These are phyloP conservation scores for Daldinia bambusicola DNA, from an alignment of 495 filamentous ascomycete species.

Conservation along the genomic window DNA sequence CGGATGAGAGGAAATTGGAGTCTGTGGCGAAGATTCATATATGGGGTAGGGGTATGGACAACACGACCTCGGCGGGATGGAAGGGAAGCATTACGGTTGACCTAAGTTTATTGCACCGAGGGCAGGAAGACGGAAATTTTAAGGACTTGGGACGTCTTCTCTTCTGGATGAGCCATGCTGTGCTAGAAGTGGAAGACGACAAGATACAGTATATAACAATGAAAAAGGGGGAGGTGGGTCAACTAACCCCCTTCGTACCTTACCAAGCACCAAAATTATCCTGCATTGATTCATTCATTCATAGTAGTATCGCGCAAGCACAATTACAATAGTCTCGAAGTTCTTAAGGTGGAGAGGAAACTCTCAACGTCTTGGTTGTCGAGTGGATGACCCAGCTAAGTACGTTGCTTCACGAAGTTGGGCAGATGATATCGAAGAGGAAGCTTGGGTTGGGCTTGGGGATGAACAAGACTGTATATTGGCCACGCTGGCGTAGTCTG, in stretches of 20 bases:
- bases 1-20: slow-evolving; percentile 10
- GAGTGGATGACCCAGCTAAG: slow-evolving; percentile 20
- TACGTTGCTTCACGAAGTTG: slow-evolving; percentile 21
- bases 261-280: slow-evolving; percentile 7
- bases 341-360: slow-evolving; percentile 27
- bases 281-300: slow-evolving; percentile 19
- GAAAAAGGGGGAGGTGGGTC: slow-evolving; percentile 19
- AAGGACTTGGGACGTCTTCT: slow-evolving; percentile 26
- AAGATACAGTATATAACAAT: slow-evolving; percentile 28
- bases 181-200: slow-evolving; percentile 5
- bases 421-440: slow-evolving; percentile 7
- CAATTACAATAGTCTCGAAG: slow-evolving; percentile 14
- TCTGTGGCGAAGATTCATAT: slow-evolving; percentile 15
- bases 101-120: slow-evolving; percentile 7
- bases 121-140: slow-evolving; percentile 16
- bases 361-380: slow-evolving; percentile 15
- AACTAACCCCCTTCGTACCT: slow-evolving; percentile 5
- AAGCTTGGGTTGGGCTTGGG: slow-evolving; percentile 21
- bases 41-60: slow-evolving; percentile 25
- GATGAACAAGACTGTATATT: slow-evolving; percentile 26
- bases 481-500: slow-evolving; percentile 11
- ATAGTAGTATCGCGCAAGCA: slow-evolving; percentile 25
- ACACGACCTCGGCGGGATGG: slow-evolving; percentile 23
- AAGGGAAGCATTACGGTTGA: slow-evolving; percentile 18
- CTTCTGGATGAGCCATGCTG: slow-evolving; percentile 38